Base-by-base conservation (phyloP, 371 early-diverging fungal genomes). In the Dichotomocladium elegans region DNA sequence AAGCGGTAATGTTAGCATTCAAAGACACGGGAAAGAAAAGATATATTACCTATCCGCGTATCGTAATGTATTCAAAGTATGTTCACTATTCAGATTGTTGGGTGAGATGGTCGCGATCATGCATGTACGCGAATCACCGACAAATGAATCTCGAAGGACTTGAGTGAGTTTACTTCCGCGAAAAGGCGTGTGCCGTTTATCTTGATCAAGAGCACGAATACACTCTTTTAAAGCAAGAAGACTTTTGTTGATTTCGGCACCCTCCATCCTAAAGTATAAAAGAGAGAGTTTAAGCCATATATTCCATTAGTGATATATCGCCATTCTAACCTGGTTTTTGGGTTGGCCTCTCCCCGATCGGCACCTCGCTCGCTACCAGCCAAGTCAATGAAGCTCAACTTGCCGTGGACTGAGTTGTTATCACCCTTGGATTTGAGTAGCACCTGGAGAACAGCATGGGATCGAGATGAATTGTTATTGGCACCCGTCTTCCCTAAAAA, bases 331-430 rank as follows among this genome's bases (percentile, higher is more conserved):
- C 95, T 76, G 46, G 96, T 96, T 62, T 93, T 87, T 35, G 82
- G 76, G 67, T 94, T 88, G 0, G 92, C 81, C 27, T 94, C 94
- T 9, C 96, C 98, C 51, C 99, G 83, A 66, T 99, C 99, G 3
- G 94, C 93, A 15, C 99, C 99, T 47, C 99, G 86, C 72, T 99
- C 99, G 70, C 93, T 95, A 15, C 99, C 99, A 8, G 99, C 99
- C 53, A 99, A 72, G 79, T 99, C 99, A 49, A 99, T 96, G 67
- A 99, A 98, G 66, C 90, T 93, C 21, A 98, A 78, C 64, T 96
- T 98, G 37, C 95, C 94, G 55, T 68, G 65, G 12, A 86, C 75
- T 11, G 81, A 24, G 2, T 10, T 74, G 33, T 72, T 57, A 70
- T 76, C 60, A 3, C 72, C 63, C 47, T 79, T 81, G 37, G 81